Conservation (phyloP, 805 yeast genomes). For the Pichia manshurica region DNA sequence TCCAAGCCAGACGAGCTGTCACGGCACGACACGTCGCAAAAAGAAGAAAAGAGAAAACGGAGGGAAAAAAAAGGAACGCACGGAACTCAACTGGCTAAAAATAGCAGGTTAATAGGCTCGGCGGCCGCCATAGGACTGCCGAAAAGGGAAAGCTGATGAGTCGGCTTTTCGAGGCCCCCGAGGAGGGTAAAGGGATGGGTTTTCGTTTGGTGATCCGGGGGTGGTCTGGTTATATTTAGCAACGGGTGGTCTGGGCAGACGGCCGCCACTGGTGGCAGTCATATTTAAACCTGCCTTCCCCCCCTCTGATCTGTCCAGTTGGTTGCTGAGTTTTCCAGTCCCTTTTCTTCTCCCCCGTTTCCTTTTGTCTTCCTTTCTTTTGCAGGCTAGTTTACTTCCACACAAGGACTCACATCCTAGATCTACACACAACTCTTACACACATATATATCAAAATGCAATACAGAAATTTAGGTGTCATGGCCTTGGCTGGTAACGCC, state of each 20-base stretch:
- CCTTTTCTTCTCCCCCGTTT: neutral
- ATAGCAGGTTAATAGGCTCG: neutral
- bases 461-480: slow-evolving; percentile 36
- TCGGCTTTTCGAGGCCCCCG: neutral
- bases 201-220: too few species aligned
- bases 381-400: neutral
- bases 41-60: too few species aligned
- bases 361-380: neutral
- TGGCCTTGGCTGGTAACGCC: slow-evolving; percentile 44
- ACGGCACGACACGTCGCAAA: too few species aligned
- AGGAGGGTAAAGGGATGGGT: neutral
- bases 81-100: too few species aligned
- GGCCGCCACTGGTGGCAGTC: too few species aligned
- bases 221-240: neutral
- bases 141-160: slow-evolving; percentile 3
- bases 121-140: slow-evolving; percentile 1
- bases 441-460: slow-evolving; percentile 31
- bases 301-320: neutral
- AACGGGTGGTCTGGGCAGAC: neutral
- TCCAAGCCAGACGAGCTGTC: too few species aligned
- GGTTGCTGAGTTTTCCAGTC: neutral
- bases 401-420: neutral
- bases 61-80: too few species aligned
- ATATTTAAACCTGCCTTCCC: too few species aligned
- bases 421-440: neutral